Percentiles rank a stretch among this genome's conserved stretches.
Evolutionary conservation across 2,329 filamentous ascomycete species (phyloP).

Genomic region (Cladosporium sp.): DNA sequence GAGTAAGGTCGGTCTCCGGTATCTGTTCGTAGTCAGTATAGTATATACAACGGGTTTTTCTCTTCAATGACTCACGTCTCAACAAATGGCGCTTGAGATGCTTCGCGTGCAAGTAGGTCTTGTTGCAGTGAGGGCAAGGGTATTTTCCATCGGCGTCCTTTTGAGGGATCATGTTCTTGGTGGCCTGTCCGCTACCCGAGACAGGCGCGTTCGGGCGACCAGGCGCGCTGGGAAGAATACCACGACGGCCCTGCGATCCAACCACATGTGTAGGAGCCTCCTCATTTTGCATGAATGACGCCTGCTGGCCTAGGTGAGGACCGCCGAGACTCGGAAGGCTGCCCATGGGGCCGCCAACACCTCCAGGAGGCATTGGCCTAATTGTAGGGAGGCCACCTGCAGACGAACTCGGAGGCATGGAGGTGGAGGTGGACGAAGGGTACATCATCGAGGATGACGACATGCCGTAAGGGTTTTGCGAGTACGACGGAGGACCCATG

Average conservation of each 20-base stretch:
- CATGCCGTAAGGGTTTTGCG: conserved; percentile 32
- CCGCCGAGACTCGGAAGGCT: conserved; percentile 41
- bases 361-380: conserved; percentile 45
- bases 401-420: conserved; percentile 31
- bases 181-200: conserved; percentile 57
- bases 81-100: conserved; percentile 95
- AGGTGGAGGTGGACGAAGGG: conserved; percentile 36
- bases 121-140: conserved; percentile 95
- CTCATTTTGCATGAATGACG: conserved; percentile 41
- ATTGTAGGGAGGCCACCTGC: conserved; percentile 41
- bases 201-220: conserved; percentile 77
- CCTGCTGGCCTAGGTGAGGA: conserved; percentile 36
- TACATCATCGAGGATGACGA: conserved; percentile 37
- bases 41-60: conserved; percentile 11
- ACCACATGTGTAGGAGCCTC: conserved; percentile 81
- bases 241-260: conserved; percentile 87
- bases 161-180: conserved; percentile 83
- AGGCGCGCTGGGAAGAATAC: conserved; percentile 87
- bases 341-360: conserved; percentile 39
- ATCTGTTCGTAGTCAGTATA: conserved; percentile 61
- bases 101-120: conserved; percentile 96
- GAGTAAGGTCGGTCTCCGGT: conserved; percentile 98
- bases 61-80: conserved; percentile 71
- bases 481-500: conserved; percentile 41
- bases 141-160: conserved; percentile 99